Conservation (phyloP, 2,329 filamentous ascomycete genomes). For the Fonsecaea pedrosoi region DNA sequence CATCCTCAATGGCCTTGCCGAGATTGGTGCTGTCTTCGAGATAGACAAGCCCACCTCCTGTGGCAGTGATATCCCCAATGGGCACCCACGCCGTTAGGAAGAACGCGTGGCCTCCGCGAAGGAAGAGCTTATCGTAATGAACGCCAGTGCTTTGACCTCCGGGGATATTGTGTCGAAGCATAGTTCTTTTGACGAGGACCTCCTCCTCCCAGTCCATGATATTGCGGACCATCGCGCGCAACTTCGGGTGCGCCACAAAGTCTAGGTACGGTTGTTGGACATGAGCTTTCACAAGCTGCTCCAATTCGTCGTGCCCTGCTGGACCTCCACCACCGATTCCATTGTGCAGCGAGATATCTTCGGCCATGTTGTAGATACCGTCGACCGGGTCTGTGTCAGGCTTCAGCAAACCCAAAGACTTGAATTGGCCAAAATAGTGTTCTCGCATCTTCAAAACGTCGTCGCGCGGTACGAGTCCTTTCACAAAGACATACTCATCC, state of each 20-base stretch:
- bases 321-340: constrained; percentile 46
- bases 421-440: constrained; percentile 51
- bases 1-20: constrained; percentile 49
- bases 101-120: constrained; percentile 48
- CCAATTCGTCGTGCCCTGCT: constrained; percentile 40
- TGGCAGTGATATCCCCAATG: constrained; percentile 48
- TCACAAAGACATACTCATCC: constrained; percentile 55
- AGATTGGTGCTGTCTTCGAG: constrained; percentile 48
- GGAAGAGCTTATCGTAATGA: constrained; percentile 53
- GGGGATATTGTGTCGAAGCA: constrained; percentile 51
- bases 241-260: constrained; percentile 47
- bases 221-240: constrained; percentile 46
- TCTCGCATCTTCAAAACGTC: constrained; percentile 52
- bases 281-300: constrained; percentile 46
- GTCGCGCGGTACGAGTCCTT: constrained; percentile 51
- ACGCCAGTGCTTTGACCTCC: constrained; percentile 48
- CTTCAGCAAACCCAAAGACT: constrained; percentile 49
- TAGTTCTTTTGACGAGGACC: constrained; percentile 45
- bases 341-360: constrained; percentile 46
- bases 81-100: constrained; percentile 47
- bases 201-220: constrained; percentile 50
- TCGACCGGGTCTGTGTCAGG: constrained; percentile 48
- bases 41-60: constrained; percentile 53
- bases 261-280: constrained; percentile 44
- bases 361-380: constrained; percentile 50